A percentile compares a stretch with the other conserved stretches of the same genome.
Conservation (phyloP, 2,329 filamentous ascomycete genomes). For the Atkinsonella texensis region DNA sequence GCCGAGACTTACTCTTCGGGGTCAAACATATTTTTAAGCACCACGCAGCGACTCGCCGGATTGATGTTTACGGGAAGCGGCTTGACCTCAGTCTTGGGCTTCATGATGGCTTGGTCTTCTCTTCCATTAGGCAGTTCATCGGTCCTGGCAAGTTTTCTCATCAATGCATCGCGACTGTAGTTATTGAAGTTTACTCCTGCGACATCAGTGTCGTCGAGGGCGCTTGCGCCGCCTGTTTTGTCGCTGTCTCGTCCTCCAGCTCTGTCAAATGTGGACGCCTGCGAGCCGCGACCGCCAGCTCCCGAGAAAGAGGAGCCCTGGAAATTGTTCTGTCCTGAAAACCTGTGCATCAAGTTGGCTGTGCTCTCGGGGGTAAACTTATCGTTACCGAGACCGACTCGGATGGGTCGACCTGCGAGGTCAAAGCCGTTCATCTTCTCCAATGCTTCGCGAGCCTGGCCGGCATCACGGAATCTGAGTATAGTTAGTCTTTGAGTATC, state of each 20-base stretch:
- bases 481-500: not conserved
- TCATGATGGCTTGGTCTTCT: conserved; percentile 59
- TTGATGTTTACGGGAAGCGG: conserved; percentile 76
- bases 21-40: conserved; percentile 93
- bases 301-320: conserved; percentile 90
- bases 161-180: conserved; percentile 95
- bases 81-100: conserved; percentile 69
- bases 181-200: conserved; percentile 99
- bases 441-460: conserved; percentile 83
- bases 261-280: conserved; percentile 82
- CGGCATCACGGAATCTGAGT: conserved; percentile 72
- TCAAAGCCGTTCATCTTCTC: conserved; percentile 99
- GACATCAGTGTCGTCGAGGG: conserved; percentile 94
- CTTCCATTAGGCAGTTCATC: conserved; percentile 61
- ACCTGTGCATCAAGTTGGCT: conserved; percentile 82
- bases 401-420: conserved; percentile 90
- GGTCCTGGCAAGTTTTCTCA: conserved; percentile 95
- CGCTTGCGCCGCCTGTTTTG: conserved; percentile 83
- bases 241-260: conserved; percentile 80
- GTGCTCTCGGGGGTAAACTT: conserved; percentile 98
- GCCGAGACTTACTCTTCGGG: conserved; percentile 62
- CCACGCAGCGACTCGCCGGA: conserved; percentile 85
- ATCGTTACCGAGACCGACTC: conserved; percentile 98
- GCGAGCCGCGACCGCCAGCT: conserved; percentile 73
- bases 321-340: conserved; percentile 70